Evolutionary conservation across 2,329 filamentous ascomycete genomes (phyloP).

Genomic region (Colletotrichum sp.): DNA sequence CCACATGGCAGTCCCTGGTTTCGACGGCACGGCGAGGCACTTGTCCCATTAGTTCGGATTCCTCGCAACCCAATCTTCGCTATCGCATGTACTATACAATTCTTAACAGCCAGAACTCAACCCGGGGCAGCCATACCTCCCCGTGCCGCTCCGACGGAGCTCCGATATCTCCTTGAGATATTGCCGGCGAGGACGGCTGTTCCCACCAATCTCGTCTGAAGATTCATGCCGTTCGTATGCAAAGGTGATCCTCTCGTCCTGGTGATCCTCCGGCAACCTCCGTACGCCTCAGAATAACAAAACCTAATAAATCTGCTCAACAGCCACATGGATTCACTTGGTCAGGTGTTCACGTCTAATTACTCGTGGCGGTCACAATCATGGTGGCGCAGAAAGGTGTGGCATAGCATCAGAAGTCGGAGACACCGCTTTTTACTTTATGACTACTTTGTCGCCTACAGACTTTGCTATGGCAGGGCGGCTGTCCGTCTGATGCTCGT

Average conservation of each 20-base stretch:
- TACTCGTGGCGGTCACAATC: background rate
- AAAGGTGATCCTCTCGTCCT: background rate
- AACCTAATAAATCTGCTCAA: background rate
- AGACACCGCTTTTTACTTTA: background rate
- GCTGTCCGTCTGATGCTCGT: background rate
- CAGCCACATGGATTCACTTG: background rate
- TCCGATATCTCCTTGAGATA: background rate
- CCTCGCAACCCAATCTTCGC: background rate
- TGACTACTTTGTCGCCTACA: background rate
- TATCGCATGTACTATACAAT: background rate
- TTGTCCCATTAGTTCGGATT: background rate
- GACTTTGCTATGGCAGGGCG: background rate
- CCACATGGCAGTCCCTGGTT: background rate
- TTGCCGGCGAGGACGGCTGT: background rate
- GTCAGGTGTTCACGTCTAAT: background rate
- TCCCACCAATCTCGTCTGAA: background rate
- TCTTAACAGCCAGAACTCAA: background rate
- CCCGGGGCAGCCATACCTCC: background rate
- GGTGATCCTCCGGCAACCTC: background rate
- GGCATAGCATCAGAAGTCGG: background rate
- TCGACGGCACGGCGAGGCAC: background rate
- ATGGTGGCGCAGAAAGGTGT: background rate
- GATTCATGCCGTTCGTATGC: background rate
- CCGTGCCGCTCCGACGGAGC: background rate
- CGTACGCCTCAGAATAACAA: accelerated